phyloP scores from a whole-genome alignment of 2,329 filamentous ascomycete genomes.

The Nigrospora oryzae region DNA sequence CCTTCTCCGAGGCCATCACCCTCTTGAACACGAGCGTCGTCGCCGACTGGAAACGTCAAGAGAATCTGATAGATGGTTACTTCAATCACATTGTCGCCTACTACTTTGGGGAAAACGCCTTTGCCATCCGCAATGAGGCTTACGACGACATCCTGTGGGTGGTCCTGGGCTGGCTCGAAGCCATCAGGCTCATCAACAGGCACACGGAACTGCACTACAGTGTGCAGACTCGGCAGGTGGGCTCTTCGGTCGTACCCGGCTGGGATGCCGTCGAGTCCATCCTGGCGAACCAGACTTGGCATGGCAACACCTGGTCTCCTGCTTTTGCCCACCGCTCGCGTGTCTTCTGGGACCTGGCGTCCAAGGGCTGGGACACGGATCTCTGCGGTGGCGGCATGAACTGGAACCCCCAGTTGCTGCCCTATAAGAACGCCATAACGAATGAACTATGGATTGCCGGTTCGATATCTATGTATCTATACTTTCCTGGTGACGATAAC shows the following conservation, averaged over 20 bases:
- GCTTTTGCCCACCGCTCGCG: conserved; percentile 77
- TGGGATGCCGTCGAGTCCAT: conserved; percentile 17
- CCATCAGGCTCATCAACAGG: conserved; percentile 64
- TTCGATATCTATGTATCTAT: conserved; percentile 80
- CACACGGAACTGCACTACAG: conserved; percentile 58
- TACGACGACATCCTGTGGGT: conserved; percentile 97
- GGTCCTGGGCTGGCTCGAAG: conserved; percentile 82
- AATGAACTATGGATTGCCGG: conserved; percentile 85
- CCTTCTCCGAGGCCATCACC: conserved; percentile 55
- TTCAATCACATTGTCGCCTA: conserved; percentile 70
- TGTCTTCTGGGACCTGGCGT: conserved; percentile 77
- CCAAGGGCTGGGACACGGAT: conserved; percentile 70
- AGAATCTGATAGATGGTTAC: conserved; percentile 76
- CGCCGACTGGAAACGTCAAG: conserved; percentile 42
- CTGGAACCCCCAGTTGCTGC: conserved; percentile 73
- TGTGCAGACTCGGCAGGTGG: conserved; percentile 1
- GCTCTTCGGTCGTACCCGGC: conserved; percentile 10
- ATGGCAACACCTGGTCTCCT: conserved; percentile 66
- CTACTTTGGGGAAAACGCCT: conserved; percentile 80
- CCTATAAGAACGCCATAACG: conserved; percentile 95
- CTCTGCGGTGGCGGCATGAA: conserved; percentile 84
- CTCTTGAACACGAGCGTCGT: conserved; percentile 21
- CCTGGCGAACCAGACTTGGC: conserved; percentile 49
- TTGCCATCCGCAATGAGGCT: conserved; percentile 64
- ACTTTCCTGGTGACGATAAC: conserved; percentile 76